Evolutionary conservation across 2,329 filamentous ascomycete genomes (phyloP).

Genomic region (Diaporthe vexans): DNA sequence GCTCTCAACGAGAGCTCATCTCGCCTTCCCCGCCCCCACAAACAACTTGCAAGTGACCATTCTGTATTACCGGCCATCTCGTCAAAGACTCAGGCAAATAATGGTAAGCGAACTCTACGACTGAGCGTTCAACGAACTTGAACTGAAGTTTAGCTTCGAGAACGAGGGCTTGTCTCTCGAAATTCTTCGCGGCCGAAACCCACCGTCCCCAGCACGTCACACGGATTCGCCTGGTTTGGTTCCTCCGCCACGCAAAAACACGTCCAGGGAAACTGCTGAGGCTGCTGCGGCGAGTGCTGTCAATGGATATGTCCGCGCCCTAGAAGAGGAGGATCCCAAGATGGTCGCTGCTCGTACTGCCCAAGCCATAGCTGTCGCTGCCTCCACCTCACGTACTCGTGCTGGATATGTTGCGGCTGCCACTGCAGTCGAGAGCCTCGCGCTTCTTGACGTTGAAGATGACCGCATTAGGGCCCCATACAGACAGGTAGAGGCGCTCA

Average conservation of each 20-base stretch:
- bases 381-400: background rate
- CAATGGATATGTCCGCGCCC: background rate
- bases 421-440: background rate
- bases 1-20: too few relatives aligned
- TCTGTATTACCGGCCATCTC: too few relatives aligned
- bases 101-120: background rate
- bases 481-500: accelerated
- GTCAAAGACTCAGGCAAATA: too few relatives aligned
- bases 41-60: too few relatives aligned
- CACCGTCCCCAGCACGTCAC: background rate
- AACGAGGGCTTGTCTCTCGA: background rate
- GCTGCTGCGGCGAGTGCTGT: background rate
- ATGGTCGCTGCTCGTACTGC: background rate
- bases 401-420: background rate
- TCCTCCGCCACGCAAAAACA: background rate
- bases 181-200: background rate
- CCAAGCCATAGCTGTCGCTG: constrained; percentile 1
- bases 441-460: background rate
- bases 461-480: accelerated
- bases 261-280: background rate
- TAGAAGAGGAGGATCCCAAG: background rate
- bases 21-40: too few relatives aligned
- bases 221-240: accelerated
- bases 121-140: background rate
- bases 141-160: background rate